Evolutionary conservation across 2,329 filamentous ascomycete species (phyloP).

Genomic region (Colletotrichum somersetense): DNA sequence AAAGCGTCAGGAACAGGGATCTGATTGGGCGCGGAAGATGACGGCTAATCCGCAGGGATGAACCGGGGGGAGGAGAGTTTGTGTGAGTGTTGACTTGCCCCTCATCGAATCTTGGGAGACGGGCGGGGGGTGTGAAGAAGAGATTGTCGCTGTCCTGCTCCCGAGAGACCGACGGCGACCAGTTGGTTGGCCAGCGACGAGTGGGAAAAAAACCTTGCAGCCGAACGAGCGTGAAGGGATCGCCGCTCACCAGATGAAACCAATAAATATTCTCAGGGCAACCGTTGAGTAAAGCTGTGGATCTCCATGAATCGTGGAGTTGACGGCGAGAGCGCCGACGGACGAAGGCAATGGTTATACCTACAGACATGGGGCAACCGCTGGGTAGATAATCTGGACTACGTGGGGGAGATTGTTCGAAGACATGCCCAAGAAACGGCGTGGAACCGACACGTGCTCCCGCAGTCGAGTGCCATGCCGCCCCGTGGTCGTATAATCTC

Average conservation of each 20-base stretch:
- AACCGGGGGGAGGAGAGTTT: slow-evolving; percentile 29
- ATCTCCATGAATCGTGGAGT: slow-evolving; percentile 5
- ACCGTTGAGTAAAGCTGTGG: background rate
- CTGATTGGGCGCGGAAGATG: slow-evolving; percentile 57
- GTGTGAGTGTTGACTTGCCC: slow-evolving; percentile 21
- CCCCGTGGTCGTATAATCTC: background rate
- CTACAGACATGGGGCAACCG: too few relatives aligned
- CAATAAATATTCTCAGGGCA: background rate
- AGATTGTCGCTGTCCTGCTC: slow-evolving; percentile 42
- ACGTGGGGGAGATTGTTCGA: background rate
- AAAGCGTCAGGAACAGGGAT: slow-evolving; percentile 55
- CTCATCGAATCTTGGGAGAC: slow-evolving; percentile 41
- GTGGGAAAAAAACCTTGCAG: slow-evolving; percentile 11
- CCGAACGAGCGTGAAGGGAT: background rate
- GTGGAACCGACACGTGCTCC: background rate
- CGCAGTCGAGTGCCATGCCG: background rate
- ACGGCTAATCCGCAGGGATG: slow-evolving; percentile 49
- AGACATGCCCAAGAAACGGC: background rate
- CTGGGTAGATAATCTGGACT: background rate
- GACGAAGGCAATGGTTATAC: background rate
- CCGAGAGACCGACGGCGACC: slow-evolving; percentile 31
- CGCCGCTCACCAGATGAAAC: background rate
- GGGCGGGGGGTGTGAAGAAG: slow-evolving; percentile 28
- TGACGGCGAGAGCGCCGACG: background rate
- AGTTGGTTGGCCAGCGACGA: slow-evolving; percentile 18